These are phyloP conservation scores for Cicer arietinum DNA, from an alignment of 306 rosid species.

Conservation along the genomic window DNA sequence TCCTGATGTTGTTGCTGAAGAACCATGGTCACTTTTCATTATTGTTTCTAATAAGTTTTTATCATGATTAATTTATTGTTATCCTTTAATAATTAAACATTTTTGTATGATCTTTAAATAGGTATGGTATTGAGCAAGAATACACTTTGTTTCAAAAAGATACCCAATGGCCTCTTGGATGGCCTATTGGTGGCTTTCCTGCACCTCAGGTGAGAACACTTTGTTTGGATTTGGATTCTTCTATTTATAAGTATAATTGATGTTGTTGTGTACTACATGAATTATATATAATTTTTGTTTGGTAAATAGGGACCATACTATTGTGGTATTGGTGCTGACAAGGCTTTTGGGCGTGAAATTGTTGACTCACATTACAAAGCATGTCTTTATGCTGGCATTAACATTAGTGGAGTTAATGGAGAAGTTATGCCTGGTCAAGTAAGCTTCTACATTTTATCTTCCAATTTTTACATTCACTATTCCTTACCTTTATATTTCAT, in stretches of 20 bases:
- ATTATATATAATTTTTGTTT: neutral
- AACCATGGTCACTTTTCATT: slow-evolving; percentile 55
- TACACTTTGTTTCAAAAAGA: slow-evolving; percentile 91
- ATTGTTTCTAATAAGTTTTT: neutral
- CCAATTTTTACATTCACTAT: neutral
- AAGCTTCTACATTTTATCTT: neutral
- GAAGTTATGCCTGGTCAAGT: slow-evolving; percentile 99
- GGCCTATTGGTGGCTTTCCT: slow-evolving; percentile 91
- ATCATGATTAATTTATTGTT: neutral
- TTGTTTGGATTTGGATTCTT: neutral
- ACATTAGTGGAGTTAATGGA: slow-evolving; percentile 86
- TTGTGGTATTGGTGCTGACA: slow-evolving; percentile 81
- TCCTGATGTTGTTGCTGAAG: slow-evolving; percentile 71
- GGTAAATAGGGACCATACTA: slow-evolving; percentile 84
- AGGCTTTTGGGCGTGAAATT: slow-evolving; percentile 89
- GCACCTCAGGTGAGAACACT: slow-evolving; percentile 74
- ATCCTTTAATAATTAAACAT: neutral
- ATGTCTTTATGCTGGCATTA: slow-evolving; percentile 82
- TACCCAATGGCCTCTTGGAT: slow-evolving; percentile 80
- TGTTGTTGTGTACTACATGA: neutral
- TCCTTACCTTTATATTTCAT: neutral
- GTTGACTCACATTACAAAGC: slow-evolving; percentile 92
- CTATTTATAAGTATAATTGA: no score
- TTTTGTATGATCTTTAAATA: slow-evolving; percentile 43
- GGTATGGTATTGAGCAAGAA: slow-evolving; percentile 96